phyloP scores from a whole-genome alignment of 2,329 filamentous ascomycete species.

The Aspergillus quadricinctus region DNA sequence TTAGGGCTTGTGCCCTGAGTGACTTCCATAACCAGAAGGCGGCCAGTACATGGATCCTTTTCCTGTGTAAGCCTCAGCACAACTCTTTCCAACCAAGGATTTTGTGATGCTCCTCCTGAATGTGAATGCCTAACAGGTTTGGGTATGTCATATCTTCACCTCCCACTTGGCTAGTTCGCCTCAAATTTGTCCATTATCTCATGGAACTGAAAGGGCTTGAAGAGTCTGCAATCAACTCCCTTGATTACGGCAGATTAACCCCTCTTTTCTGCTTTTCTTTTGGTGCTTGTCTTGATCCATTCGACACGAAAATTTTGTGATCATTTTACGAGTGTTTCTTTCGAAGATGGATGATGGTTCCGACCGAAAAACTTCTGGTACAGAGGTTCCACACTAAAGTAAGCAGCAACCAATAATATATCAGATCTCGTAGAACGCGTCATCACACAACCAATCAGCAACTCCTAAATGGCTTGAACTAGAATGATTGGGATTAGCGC shows the following conservation, averaged over 20 bases:
- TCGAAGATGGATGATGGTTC: conserved; percentile 12
- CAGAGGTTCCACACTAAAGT: conserved; percentile 15
- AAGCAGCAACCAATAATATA: conserved; percentile 20
- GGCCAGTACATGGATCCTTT: background rate
- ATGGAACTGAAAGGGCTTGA: background rate
- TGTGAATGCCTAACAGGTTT: conserved; percentile 20
- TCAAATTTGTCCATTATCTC: background rate
- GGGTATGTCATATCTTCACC: conserved; percentile 21
- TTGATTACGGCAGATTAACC: background rate
- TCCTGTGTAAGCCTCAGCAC: background rate
- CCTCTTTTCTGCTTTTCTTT: conserved; percentile 8
- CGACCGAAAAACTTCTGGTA: conserved; percentile 20
- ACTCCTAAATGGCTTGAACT: conserved; percentile 27
- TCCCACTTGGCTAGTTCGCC: conserved; percentile 1
- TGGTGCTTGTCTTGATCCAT: background rate
- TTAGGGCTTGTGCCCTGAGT: no score
- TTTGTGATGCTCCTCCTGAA: conserved; percentile 6
- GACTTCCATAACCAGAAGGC: background rate
- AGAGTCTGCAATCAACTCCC: background rate
- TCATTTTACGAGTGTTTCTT: conserved; percentile 2
- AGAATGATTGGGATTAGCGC: conserved; percentile 31
- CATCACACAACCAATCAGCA: conserved; percentile 27
- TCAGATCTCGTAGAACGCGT: conserved; percentile 18
- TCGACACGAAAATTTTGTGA: conserved; percentile 10
- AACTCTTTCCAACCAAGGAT: conserved; percentile 2